Base-by-base conservation (phyloP, 2,329 filamentous ascomycete genomes). In the Talaromyces verruculosus region DNA sequence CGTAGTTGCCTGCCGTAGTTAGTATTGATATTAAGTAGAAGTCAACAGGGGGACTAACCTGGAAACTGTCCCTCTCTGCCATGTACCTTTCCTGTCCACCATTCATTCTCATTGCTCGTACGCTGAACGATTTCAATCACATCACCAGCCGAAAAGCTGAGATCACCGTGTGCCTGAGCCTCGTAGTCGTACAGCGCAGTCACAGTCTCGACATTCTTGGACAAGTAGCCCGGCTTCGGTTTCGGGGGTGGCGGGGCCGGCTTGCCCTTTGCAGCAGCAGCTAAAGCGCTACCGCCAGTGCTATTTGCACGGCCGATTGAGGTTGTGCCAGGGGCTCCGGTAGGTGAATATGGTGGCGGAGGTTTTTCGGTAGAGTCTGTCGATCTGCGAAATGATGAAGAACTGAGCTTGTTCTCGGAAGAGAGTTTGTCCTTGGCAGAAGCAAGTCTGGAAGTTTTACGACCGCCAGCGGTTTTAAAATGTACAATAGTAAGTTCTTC, bases 151-250 rank as follows among this genome's bases (percentile, higher is more conserved):
- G 85, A 86, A 81, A 99, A 99, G 73, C 91, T 96, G 68, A 99
- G 82, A 76, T 99, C 95, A 2, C 93, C 93, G 69, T 96, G 93
- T 0, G 94, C 93, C 76, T 98, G 93, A 5, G 95, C 95, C 68
- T 96, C 92, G 74, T 96, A 99, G 75, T 98, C 95, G 78, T 97
- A 99, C 68, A 99, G 80, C 7, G 95, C 95, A 2, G 93, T 97
- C 39, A 91, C 93, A 0, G 87, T 93, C 78, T 97, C 93, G 0
- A 86, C 85, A 0, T 90, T 87, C 17, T 84, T 88, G 70, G 84
- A 89, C 57, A 98, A 82, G 64, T 88, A 84, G 55, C 85, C 89
- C 2, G 93, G 93, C 82, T 97, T 92, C n/a, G 91, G 84, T 74
- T 88, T 95, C 1, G 93, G 91, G 70, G 92, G 91, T 64, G 87